Base-by-base conservation (phyloP, 2,329 filamentous ascomycete species). In the Thelonectria blattea region DNA sequence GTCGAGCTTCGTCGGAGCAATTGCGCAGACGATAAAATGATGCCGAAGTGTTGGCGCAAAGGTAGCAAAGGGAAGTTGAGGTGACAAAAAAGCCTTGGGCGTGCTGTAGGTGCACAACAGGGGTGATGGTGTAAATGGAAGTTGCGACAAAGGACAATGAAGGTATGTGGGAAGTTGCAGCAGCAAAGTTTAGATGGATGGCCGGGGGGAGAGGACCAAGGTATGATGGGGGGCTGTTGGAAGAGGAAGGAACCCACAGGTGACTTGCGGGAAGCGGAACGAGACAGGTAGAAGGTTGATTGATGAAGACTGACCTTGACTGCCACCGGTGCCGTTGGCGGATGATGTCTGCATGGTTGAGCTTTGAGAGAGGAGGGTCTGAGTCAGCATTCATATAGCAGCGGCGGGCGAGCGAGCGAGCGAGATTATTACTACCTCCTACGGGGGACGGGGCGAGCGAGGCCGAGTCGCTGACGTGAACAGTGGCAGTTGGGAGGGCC, bases 361-460 rank as follows among this genome's bases (percentile, higher is more conserved):
- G 65, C 65, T 72, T 64, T 64, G 65, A 62, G 65, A 54, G 58
- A 37, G 61, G 45, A 66, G 64, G 67, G 65, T 74, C 73, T 74
- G 71, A 74, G 71, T 74, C 73, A 74, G 73, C 73, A 74, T 67
- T 65, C 67, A 69, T 67, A 70, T 70, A 67, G 61, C 65, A 62
- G 65, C 58, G 52, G 64, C 54, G 64, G 57, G 65, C 60, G 61
- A 51, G 61, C 68, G 61, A 71, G 65, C 58, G 61, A 53, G 61
- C 68, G 61, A 71, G 68, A 68, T 70, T 70, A 70, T 71, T 71
- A 70, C 69, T 68, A 24, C 22, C n/a, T n/a, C n/a, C n/a, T n/a
- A 68, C 65, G 62, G 34, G 9, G 34, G 34, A 37, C 34, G 34
- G 66, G 66, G 66, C 63, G 65, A 62, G 60, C 67, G 63, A 68